Evolutionary conservation across 1,284 basidiomycete species (phyloP).

Genomic region (Fomitopsis betulina): DNA sequence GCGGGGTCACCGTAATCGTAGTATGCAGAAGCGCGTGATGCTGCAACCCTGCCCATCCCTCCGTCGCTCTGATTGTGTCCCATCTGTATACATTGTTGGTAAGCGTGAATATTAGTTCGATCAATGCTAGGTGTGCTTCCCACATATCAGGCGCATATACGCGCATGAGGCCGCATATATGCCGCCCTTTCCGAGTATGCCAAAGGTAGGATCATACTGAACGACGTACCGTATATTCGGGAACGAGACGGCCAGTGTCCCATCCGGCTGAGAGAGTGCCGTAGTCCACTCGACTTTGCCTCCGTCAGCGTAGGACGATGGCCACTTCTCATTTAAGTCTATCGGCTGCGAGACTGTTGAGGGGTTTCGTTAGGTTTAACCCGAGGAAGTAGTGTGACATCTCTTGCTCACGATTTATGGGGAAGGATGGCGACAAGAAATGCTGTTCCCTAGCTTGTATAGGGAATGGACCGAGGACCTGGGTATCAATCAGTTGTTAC

Average conservation of each 20-base stretch:
- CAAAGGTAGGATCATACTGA: background rate
- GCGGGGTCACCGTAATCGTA: conserved; percentile 52
- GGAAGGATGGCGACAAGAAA: conserved; percentile 69
- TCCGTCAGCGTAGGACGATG: conserved; percentile 63
- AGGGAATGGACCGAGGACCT: conserved; percentile 78
- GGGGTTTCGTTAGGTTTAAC: background rate
- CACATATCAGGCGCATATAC: background rate
- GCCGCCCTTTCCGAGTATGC: background rate
- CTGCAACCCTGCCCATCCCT: conserved; percentile 82
- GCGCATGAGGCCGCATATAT: background rate
- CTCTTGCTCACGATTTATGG: conserved; percentile 49
- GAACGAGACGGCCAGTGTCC: conserved; percentile 54
- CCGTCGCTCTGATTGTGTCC: conserved; percentile 58
- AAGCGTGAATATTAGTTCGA: background rate
- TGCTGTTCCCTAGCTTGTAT: conserved; percentile 79
- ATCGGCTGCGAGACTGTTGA: conserved; percentile 39
- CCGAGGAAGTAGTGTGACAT: background rate
- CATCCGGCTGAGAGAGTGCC: conserved; percentile 32
- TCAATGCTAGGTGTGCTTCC: background rate
- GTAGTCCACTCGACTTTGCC: conserved; percentile 56
- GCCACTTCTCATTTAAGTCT: conserved; percentile 43
- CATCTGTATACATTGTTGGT: conserved; percentile 42
- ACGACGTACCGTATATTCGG: conserved; percentile 48
- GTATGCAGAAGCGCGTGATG: conserved; percentile 66
- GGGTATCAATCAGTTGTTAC: background rate